A percentile compares a stretch with the other conserved stretches of the same genome.
phyloP scores from a whole-genome alignment of 2,329 filamentous ascomycete species.

The Sclerotinia minor region DNA sequence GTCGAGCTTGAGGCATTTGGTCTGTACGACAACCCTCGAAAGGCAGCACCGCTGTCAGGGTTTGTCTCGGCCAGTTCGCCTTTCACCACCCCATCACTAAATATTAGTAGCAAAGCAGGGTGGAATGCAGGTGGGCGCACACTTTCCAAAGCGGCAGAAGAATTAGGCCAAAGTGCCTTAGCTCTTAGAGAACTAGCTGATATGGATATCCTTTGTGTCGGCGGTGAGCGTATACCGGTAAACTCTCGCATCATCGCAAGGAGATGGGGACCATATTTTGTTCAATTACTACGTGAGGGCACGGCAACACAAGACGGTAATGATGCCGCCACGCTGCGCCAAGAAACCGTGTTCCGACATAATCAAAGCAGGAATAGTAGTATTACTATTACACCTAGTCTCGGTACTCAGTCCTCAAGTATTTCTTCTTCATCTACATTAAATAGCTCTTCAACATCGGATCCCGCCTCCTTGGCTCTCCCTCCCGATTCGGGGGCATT shows the following conservation, averaged over 20 bases:
- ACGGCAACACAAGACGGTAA: conserved; percentile 69
- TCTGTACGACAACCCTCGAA: conserved; percentile 91
- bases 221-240: conserved; percentile 87
- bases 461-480: conserved; percentile 24
- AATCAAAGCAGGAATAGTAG: conserved; percentile 72
- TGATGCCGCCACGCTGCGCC: conserved; percentile 74
- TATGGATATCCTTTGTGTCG: conserved; percentile 94
- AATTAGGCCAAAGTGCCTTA: conserved; percentile 79
- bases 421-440: conserved; percentile 51
- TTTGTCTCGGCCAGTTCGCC: conserved; percentile 82
- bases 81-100: conserved; percentile 54
- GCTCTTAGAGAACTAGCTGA: conserved; percentile 83
- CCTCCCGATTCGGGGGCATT: conserved; percentile 50
- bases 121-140: conserved; percentile 73
- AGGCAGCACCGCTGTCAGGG: conserved; percentile 72
- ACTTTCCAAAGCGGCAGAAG: conserved; percentile 76
- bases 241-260: conserved; percentile 87
- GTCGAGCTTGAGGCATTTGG: conserved; percentile 97
- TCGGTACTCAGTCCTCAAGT: conserved; percentile 50
- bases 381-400: conserved; percentile 77
- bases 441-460: conserved; percentile 36
- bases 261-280: conserved; percentile 94
- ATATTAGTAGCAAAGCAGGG: conserved; percentile 52
- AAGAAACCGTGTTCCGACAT: conserved; percentile 54
- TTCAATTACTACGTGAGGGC: conserved; percentile 79